Base-by-base conservation (phyloP, 768 basidiomycete genomes). In the Tulasnella sp. region DNA sequence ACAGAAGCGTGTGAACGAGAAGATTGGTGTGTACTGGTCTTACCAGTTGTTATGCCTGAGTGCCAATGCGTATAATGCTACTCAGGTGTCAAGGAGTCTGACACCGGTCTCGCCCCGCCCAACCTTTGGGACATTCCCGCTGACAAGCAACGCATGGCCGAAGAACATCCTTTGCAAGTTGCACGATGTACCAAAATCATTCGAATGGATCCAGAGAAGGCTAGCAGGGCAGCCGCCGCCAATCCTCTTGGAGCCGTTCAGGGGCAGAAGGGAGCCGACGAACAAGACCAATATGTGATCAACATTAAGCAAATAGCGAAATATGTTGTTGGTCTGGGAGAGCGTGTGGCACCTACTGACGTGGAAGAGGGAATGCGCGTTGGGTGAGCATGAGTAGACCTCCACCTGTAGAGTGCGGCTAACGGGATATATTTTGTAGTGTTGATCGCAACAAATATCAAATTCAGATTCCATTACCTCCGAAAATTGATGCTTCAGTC, bases 341-440 rank as follows among this genome's bases (percentile, higher is more conserved):
- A 99, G 81, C 92, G 95, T 57, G 96, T 99, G 1, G 94, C 98
- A 32, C 94, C 96, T 15, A 98, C 97, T 2, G 98, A 99, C 86
- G 96, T 99, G 75, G 98, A 99, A 84, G 98, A 99, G 87, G 98
- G 98, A n/a, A 99, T 99, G 98, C 92, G 98, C 75, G 98, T 99
- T 55, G 98, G 97, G 97, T 98, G 83, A 83, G 94, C 86, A 16
- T 35, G 51, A 23, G 23, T 44, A 18, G 9, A 11, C 51, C 23
- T 51, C 35, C 11, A 32, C 39, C 20, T 16, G 23, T 26, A 3
- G 2, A 0, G 16, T 48, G 18, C 20, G n/a, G 10, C 46, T 67
- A 23, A 32, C 16, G 2, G 44, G 48, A 48, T 16, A 11, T 77
- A 29, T 44, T n/a, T 75, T 72, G 32, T 81, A 98, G 96, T 69